phyloP scores from a whole-genome alignment of 305 asterid genomes.

The Withania somnifera region DNA sequence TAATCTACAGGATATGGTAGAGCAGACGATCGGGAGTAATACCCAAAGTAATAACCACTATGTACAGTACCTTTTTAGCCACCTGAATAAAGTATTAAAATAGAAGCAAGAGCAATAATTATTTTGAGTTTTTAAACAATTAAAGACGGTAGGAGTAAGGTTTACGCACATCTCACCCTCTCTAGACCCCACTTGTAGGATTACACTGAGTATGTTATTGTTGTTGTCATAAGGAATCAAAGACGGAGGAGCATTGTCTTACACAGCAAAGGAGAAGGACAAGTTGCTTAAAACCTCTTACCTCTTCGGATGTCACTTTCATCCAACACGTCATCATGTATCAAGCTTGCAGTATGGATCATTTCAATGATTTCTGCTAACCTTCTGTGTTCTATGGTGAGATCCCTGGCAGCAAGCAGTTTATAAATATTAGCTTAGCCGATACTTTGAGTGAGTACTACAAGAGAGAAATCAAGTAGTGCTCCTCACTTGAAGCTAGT shows the following conservation, averaged over 20 bases:
- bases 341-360: conserved; percentile 96
- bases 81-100: background rate
- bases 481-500: conserved; percentile 67
- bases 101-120: background rate
- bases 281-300: conserved; percentile 11
- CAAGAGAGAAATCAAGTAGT: conserved; percentile 1
- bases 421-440: background rate
- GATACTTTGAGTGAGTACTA: background rate
- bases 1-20: background rate
- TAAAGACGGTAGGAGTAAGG: background rate
- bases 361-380: conserved; percentile 97
- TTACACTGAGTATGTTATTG: no score
- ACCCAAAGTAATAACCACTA: background rate
- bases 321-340: conserved; percentile 94
- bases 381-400: conserved; percentile 75
- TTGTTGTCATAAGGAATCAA: background rate
- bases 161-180: no score
- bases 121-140: background rate
- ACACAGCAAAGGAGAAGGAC: background rate
- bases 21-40: background rate
- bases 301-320: conserved; percentile 96
- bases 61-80: background rate
- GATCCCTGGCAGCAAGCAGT: conserved; percentile 47
- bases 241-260: background rate
- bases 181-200: no score